Conservation (phyloP, 768 basidiomycete genomes). For the Leccinum disarticulatum region DNA sequence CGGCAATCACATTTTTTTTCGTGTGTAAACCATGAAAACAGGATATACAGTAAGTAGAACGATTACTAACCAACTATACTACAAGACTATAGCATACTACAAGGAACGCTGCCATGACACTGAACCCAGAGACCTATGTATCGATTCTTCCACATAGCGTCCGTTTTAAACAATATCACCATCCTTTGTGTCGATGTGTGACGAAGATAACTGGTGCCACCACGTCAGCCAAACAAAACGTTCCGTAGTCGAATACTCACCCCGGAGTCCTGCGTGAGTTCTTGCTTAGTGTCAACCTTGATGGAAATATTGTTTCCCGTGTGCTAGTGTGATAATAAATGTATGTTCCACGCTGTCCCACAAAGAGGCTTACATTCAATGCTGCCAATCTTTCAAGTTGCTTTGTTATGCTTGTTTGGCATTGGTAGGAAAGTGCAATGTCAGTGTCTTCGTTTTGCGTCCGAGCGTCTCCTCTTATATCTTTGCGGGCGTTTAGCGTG, state of each 20-base stretch:
- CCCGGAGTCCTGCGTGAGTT: too few species aligned
- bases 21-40: neutral
- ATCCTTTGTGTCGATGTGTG: slow-evolving; percentile 10
- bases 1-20: neutral
- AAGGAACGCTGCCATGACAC: neutral
- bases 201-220: neutral
- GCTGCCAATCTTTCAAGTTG: slow-evolving; percentile 6
- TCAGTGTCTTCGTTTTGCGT: too few species aligned
- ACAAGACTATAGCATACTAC: neutral
- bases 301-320: slow-evolving; percentile 55
- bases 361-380: slow-evolving; percentile 1
- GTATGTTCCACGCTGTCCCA: neutral
- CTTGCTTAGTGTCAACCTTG: slow-evolving; percentile 62
- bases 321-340: slow-evolving; percentile 7
- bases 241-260: slow-evolving; percentile 12
- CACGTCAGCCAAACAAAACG: neutral
- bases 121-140: neutral
- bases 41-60: neutral
- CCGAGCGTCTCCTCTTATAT: slow-evolving; percentile 43
- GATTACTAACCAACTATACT: neutral
- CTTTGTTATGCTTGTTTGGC: neutral
- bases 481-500: slow-evolving; percentile 54
- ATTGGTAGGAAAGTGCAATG: slow-evolving; percentile 18
- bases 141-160: neutral
- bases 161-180: slow-evolving; percentile 6